Conservation (phyloP, 352 stramenopile species). For the Pythium coloratum region DNA sequence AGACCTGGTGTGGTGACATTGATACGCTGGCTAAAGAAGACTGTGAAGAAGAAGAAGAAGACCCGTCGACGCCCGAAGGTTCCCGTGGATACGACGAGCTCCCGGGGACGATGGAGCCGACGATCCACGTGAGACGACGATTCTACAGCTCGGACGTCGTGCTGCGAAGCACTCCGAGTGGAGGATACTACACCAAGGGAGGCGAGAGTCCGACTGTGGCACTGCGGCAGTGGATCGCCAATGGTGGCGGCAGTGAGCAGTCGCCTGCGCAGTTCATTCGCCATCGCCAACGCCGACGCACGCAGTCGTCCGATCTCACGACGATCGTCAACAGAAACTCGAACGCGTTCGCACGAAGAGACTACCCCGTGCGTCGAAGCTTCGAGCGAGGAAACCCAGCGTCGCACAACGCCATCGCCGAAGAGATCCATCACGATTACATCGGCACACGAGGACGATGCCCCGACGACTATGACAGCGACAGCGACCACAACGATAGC, state of each 20-base stretch:
- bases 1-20: slow-evolving; percentile 1
- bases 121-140: slow-evolving; percentile 33
- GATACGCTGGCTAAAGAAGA: neutral
- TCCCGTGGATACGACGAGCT: slow-evolving; percentile 2
- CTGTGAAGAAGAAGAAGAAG: slow-evolving; percentile 1
- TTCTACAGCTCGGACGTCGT: slow-evolving; percentile 69
- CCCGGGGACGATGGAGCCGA: neutral
- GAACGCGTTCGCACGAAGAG: neutral
- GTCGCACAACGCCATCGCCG: slow-evolving; percentile 14
- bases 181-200: slow-evolving; percentile 15
- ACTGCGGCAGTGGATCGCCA: slow-evolving; percentile 29
- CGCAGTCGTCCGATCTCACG: slow-evolving; percentile 19
- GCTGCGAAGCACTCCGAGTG: slow-evolving; percentile 28
- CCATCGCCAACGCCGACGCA: slow-evolving; percentile 23
- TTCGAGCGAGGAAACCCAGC: slow-evolving; percentile 4
- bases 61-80: neutral
- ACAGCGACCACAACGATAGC: slow-evolving; percentile 9
- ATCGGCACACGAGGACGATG: slow-evolving; percentile 7
- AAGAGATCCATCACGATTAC: slow-evolving; percentile 24
- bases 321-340: slow-evolving; percentile 3
- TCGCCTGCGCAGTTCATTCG: slow-evolving; percentile 22
- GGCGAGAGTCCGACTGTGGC: slow-evolving; percentile 29
- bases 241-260: slow-evolving; percentile 8
- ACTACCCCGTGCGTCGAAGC: slow-evolving; percentile 3
- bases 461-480: slow-evolving; percentile 2